Evolutionary conservation across 192 early-diverging fungal genomes (phyloP), one percentile per base, ranked within the genome.

Genomic region (Gryganskiella cystojenkinii): DNA sequence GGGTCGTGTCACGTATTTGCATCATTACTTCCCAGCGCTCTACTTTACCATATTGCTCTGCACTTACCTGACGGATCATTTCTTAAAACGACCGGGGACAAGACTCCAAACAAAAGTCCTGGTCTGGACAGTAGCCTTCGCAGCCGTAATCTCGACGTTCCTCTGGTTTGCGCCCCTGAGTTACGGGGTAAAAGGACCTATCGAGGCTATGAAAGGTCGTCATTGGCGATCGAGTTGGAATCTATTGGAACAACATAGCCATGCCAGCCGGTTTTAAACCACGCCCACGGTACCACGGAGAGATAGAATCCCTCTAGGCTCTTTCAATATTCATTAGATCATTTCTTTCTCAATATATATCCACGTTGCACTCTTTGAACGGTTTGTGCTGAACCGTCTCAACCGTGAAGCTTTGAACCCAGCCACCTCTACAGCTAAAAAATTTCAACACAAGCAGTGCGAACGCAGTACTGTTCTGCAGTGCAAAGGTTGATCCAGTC

Each of bases 11-110:
- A 94, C 91, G 1, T 98, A 98, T 61, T 82, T 97, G 15, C 96
- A 99, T 73, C 97, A 98, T 82, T 98, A 98, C 72, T 96, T 97
- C 83, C 95, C 96, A 0, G 92, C 95, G 0, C 78, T 97, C 27
- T 97, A 98, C 81, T 99, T 97, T 84, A 90, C 90, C 13, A 94
- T 96, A 61, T 87, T 98, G 55, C 85, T 91, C 60, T 80, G 90
- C 9, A 86, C 87, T 4, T 92, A 87, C 69, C 24, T 94, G 13
- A 56, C 93, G 7, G 95, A 99, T 61, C 94, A 95, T 62, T 46
- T 88, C 31, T 42, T 80, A 46, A 15, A 30, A 5, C 80, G 85
- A 34, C 13, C 31, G 15, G 31, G 17, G 4, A 42, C 56, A 51
- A 34, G 20, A 33, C 6, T 30, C 24, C 7, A 43, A 1, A 22